phyloP scores from a whole-genome alignment of 164 flowering plant species.

The Cinnamomum chago region DNA sequence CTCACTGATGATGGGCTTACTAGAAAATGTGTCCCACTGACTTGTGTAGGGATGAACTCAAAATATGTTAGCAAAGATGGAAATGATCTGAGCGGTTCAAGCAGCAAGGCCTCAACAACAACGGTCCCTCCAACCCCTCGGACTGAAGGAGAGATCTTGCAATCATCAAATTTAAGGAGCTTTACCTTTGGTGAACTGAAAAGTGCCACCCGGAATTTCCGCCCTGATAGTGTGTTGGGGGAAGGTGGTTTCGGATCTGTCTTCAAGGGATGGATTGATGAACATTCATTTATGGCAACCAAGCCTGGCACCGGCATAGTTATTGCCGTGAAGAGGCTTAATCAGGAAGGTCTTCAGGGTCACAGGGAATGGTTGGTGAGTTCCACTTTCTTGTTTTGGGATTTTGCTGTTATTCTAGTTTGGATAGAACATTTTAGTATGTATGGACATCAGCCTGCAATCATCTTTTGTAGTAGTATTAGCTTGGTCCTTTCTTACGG shows the following conservation, averaged over 20 bases:
- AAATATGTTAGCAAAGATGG: conserved; percentile 33
- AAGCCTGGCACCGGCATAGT: conserved; percentile 70
- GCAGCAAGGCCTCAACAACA: conserved; percentile 29
- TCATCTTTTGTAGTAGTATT: background rate
- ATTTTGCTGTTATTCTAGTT: background rate
- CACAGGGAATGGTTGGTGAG: conserved; percentile 90
- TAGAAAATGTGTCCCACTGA: background rate
- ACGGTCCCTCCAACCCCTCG: conserved; percentile 43
- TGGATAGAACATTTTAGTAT: background rate
- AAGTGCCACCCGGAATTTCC: conserved; percentile 75
- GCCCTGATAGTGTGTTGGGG: conserved; percentile 88
- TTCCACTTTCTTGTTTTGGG: background rate
- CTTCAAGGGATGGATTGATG: conserved; percentile 89
- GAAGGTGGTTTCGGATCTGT: conserved; percentile 92
- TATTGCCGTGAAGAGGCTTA: conserved; percentile 74
- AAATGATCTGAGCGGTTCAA: conserved; percentile 33
- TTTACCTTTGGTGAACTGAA: conserved; percentile 58
- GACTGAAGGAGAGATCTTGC: conserved; percentile 68
- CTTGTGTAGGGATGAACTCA: conserved; percentile 30
- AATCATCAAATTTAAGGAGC: conserved; percentile 54
- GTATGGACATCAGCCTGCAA: background rate
- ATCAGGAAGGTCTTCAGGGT: conserved; percentile 76
- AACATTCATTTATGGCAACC: conserved; percentile 47
- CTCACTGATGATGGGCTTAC: background rate
- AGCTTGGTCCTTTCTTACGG: too few species aligned